phyloP scores from a whole-genome alignment of 2,329 filamentous ascomycete species.

The Fusarium mangiferae region DNA sequence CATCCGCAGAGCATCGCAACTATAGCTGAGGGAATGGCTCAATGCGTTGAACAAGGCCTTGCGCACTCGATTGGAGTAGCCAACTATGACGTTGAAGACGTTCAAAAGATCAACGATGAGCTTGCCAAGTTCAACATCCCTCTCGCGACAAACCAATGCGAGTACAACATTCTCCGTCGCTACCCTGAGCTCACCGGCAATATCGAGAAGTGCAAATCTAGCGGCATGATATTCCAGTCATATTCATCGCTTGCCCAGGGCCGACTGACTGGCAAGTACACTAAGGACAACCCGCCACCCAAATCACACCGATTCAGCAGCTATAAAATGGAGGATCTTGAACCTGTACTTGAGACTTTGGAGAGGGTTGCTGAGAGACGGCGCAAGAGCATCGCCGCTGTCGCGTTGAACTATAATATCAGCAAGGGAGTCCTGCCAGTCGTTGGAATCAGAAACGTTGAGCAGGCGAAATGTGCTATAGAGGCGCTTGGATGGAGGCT shows the following conservation, averaged over 20 bases:
- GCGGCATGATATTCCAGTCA: constrained; percentile 20
- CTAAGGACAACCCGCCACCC: background rate
- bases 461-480: constrained; percentile 4
- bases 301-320: background rate
- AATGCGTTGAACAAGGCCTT: constrained; percentile 14
- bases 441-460: constrained; percentile 14
- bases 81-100: constrained; percentile 3
- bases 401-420: constrained; percentile 4
- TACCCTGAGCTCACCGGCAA: background rate
- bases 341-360: background rate
- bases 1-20: background rate
- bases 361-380: background rate
- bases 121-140: constrained; percentile 22
- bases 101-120: constrained; percentile 4
- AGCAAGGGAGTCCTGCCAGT: constrained; percentile 7
- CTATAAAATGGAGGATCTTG: constrained; percentile 15
- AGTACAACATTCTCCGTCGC: constrained; percentile 11
- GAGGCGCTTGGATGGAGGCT: constrained; percentile 15
- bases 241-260: constrained; percentile 1
- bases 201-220: constrained; percentile 1
- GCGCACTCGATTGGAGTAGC: constrained; percentile 2
- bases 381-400: background rate
- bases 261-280: background rate
- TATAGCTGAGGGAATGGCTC: constrained; percentile 16
- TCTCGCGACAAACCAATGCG: constrained; percentile 16